Percentiles rank a stretch among this genome's conserved stretches.
These are phyloP conservation scores for Wallacemonas sp. DNA, from an alignment of 208 protist species.

Conservation along the genomic window DNA sequence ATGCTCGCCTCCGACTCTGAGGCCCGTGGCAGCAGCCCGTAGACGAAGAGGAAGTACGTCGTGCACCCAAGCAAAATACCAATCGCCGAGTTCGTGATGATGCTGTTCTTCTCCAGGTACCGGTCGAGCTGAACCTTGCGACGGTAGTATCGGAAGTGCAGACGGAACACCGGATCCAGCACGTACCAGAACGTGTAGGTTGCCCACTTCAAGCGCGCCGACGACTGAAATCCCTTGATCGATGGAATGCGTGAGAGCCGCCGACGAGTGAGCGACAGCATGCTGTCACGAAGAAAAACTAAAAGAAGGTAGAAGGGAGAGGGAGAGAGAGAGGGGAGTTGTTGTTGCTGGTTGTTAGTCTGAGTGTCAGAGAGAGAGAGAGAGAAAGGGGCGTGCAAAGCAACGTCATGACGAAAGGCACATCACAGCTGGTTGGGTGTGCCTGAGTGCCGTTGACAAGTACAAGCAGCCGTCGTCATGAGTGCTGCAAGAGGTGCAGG, in stretches of 20 bases:
- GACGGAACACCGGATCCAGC: conserved; percentile 65
- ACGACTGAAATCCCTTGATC: conserved; percentile 39
- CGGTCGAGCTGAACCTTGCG: conserved; percentile 69
- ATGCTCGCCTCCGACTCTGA: conserved; percentile 37
- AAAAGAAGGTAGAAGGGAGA: conserved; percentile 5
- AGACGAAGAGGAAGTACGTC: conserved; percentile 52
- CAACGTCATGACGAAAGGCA: too few species aligned
- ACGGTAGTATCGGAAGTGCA: conserved; percentile 70
- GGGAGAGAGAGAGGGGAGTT: not conserved
- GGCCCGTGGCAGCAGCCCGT: conserved; percentile 29
- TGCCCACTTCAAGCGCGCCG: conserved; percentile 67
- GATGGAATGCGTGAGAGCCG: conserved; percentile 24
- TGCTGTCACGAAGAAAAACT: not conserved
- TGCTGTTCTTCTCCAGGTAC: conserved; percentile 62
- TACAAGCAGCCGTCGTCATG: too few species aligned
- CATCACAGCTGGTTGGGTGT: too few species aligned
- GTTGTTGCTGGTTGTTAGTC: too few species aligned
- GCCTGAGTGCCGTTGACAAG: too few species aligned
- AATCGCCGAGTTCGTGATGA: conserved; percentile 55
- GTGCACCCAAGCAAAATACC: conserved; percentile 62
- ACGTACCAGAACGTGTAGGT: conserved; percentile 79
- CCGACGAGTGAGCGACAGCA: not conserved
- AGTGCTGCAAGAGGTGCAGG: too few species aligned
- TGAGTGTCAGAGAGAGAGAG: too few species aligned
- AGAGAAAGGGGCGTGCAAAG: not conserved